phyloP scores from a whole-genome alignment of 306 rosid species.

The Dryas octopetala region DNA sequence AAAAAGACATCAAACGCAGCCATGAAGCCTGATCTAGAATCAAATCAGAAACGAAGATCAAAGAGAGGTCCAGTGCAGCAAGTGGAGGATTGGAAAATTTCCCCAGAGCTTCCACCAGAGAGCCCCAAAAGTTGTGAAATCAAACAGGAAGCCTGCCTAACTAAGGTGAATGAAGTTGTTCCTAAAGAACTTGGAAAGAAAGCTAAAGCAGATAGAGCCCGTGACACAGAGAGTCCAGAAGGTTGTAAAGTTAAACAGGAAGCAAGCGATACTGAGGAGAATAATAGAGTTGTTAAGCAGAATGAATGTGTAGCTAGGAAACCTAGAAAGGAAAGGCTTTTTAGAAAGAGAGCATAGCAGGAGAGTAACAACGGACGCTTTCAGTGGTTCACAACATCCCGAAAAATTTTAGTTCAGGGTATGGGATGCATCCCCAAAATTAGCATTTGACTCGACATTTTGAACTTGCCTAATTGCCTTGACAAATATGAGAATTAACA shows the following conservation, averaged over 20 bases:
- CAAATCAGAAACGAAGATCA: constrained; percentile 17
- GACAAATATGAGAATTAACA: too few relatives aligned
- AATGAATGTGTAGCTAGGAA: constrained; percentile 17
- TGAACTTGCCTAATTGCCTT: too few relatives aligned
- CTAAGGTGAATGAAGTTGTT: not conserved
- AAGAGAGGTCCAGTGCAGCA: constrained; percentile 18
- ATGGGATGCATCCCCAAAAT: too few relatives aligned
- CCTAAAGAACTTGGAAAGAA: not conserved
- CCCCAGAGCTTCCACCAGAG: constrained; percentile 7
- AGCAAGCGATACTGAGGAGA: too few relatives aligned
- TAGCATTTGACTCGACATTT: too few relatives aligned
- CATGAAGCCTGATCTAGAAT: constrained; percentile 9
- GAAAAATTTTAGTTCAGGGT: too few relatives aligned
- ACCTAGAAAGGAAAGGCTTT: constrained; percentile 9
- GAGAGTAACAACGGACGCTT: not conserved
- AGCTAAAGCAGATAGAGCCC: not conserved
- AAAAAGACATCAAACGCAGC: constrained; percentile 19
- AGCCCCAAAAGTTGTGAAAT: not conserved
- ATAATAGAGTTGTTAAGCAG: too few relatives aligned
- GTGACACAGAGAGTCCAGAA: constrained; percentile 13
- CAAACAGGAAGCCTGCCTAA: not conserved
- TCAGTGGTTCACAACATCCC: not conserved
- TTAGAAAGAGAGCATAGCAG: constrained; percentile 39
- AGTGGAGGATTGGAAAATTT: constrained; percentile 26
- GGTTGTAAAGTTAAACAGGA: constrained; percentile 20